Percentiles rank a stretch among this genome's conserved stretches.
Evolutionary conservation across 176 grass and related monocot species (phyloP).

Genomic region (Paspalum notatum): DNA sequence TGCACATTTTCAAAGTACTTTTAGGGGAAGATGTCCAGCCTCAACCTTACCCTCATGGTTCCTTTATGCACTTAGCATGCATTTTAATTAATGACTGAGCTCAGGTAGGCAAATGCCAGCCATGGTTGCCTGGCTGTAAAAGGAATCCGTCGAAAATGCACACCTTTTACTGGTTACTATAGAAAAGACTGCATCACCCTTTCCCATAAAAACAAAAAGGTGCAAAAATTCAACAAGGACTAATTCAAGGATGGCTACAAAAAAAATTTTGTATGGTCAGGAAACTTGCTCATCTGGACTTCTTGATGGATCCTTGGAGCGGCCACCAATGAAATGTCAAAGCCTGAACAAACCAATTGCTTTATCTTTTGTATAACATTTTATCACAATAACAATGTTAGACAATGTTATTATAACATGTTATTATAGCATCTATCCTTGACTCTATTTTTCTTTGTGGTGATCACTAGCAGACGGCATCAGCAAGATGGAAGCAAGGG

Average conservation of each 20-base stretch:
- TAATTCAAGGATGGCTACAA: background rate
- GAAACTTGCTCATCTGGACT: background rate
- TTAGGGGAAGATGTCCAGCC: too few species aligned
- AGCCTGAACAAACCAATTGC: conserved; percentile 8
- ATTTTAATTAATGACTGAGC: too few species aligned
- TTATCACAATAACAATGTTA: too few species aligned
- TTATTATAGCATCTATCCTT: background rate
- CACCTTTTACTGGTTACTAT: background rate
- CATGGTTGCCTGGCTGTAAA: too few species aligned
- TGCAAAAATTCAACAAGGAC: background rate
- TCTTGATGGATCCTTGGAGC: conserved; percentile 16
- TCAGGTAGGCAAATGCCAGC: too few species aligned
- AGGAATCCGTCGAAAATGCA: background rate
- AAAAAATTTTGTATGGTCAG: background rate
- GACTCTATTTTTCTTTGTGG: conserved; percentile 11
- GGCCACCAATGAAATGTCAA: background rate
- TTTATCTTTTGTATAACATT: too few species aligned
- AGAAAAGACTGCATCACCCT: background rate
- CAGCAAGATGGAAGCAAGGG: background rate
- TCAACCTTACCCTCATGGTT: too few species aligned
- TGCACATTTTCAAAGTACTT: too few species aligned
- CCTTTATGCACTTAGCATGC: too few species aligned
- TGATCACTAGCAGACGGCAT: background rate
- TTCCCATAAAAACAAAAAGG: too few species aligned
- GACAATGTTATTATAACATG: too few species aligned